These are phyloP conservation scores for Croton laevigatus DNA, from an alignment of 441 rosid species.

Conservation along the genomic window DNA sequence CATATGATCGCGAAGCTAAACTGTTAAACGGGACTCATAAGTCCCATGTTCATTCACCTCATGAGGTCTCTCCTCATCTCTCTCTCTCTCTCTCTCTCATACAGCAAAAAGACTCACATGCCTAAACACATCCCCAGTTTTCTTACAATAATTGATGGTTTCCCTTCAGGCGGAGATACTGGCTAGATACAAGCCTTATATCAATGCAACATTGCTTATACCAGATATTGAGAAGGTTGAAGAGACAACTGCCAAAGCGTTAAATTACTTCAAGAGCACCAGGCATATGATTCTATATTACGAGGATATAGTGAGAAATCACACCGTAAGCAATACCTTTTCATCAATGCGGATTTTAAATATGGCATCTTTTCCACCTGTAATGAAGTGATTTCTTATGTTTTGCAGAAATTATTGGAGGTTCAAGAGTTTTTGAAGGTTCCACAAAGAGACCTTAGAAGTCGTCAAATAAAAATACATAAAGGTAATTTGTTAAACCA, in stretches of 20 bases:
- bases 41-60: conserved; percentile 88
- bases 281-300: conserved; percentile 78
- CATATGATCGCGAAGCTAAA: conserved; percentile 71
- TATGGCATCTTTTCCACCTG: neutral
- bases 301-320: conserved; percentile 81
- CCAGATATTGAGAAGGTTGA: conserved; percentile 60
- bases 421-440: conserved; percentile 82
- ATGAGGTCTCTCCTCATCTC: conserved; percentile 48
- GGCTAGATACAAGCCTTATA: conserved; percentile 76
- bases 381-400: neutral
- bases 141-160: conserved; percentile 27
- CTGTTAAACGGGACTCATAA: conserved; percentile 84
- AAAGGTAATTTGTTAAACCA: conserved; percentile 64
- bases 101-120: too few relatives aligned
- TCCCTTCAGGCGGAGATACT: conserved; percentile 92
- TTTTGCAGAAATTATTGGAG: conserved; percentile 64
- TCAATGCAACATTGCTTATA: conserved; percentile 58
- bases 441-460: conserved; percentile 54
- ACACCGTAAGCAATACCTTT: conserved; percentile 49
- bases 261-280: conserved; percentile 77
- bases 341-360: neutral
- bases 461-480: conserved; percentile 95
- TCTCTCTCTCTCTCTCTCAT: conserved; percentile 1
- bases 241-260: conserved; percentile 63
- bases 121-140: neutral